Evolutionary conservation across 306 rosid genomes (phyloP), one percentile per base, ranked within the genome.

Genomic region (Erythrophleum fordii): DNA sequence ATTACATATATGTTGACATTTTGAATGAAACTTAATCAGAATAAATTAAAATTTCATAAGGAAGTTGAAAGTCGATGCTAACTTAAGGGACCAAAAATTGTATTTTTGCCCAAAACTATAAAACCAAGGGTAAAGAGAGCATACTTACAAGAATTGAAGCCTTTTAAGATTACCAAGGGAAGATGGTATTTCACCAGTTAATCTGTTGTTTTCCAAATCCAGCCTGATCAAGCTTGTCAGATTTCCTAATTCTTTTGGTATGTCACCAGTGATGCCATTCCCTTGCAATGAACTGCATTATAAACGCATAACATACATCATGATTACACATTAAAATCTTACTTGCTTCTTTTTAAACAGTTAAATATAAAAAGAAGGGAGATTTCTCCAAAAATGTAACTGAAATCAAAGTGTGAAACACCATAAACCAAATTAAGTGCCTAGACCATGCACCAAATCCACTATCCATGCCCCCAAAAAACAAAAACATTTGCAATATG

Each of bases 91-190:
- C 51, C 28, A 39, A 20, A 67, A 39, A 18, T 5, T 37, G 25
- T 11, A 37, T 35, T 66, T 23, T 66, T 66, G 28, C 28, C 22
- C 71, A 37, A 39, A 35, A 66, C 22, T 16, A 49, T 35, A 41
- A 75, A 77, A 76, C 72, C 72, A 66, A 39, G 26, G 62, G 75
- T 61, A 75, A 37, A 62, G 42, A 81, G 65, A 8, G 49, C 85
- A 69, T 77, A 89, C 99, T 91, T 87, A 96, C 98, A 96, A 85
- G 89, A 93, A 96, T 60, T 92, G 97, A 72, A 96, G 98, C 69
- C 20, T 86, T 62, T 73, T 81, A 75, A 96, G 94, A 81, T 92
- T 87, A 61, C 97, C 97, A 73, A 96, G 90, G 79, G 97, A 86
- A 5, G 92, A 60, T 51, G 99, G 99, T 87, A 96, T 96, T 86